Conservation (phyloP, 192 early-diverging fungal genomes). For the Umbelopsis sp. region DNA sequence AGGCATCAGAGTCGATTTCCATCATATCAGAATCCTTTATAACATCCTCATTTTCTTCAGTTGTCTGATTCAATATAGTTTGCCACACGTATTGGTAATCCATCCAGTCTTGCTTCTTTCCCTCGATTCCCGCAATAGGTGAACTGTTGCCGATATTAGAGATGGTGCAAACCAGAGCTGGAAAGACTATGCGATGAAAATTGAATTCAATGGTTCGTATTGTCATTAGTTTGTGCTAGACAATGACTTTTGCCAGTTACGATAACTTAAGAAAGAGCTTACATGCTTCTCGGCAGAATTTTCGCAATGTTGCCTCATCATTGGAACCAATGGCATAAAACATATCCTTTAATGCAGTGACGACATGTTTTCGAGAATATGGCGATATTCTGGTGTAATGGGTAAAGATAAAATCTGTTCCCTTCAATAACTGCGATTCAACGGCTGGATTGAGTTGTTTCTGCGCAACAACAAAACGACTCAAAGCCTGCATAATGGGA, state of each 20-base stretch:
- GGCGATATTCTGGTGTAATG: conserved; percentile 51
- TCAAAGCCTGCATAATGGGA: conserved; percentile 66
- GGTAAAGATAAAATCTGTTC: conserved; percentile 46
- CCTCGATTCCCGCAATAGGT: not conserved
- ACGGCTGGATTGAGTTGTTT: conserved; percentile 51
- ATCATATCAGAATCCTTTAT: conserved; percentile 6
- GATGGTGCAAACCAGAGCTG: conserved; percentile 55
- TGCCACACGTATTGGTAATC: conserved; percentile 65
- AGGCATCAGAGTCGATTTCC: conserved; percentile 1
- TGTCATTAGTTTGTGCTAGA: no score
- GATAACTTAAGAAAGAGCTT: conserved; percentile 23
- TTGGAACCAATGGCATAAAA: conserved; percentile 56
- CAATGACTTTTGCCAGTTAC: not conserved
- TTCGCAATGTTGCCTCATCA: conserved; percentile 43
- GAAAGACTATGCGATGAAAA: conserved; percentile 44
- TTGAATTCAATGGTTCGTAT: not conserved
- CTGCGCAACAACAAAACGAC: conserved; percentile 52
- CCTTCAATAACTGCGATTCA: conserved; percentile 46
- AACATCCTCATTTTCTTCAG: conserved; percentile 17
- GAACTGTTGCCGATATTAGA: conserved; percentile 33
- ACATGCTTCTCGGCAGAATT: conserved; percentile 51
- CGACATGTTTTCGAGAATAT: conserved; percentile 49
- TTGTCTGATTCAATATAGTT: conserved; percentile 51
- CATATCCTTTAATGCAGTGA: conserved; percentile 53
- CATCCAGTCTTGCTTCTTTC: conserved; percentile 46